Conservation (phyloP, 2,329 filamentous ascomycete genomes). For the Hansfordia pulvinata region DNA sequence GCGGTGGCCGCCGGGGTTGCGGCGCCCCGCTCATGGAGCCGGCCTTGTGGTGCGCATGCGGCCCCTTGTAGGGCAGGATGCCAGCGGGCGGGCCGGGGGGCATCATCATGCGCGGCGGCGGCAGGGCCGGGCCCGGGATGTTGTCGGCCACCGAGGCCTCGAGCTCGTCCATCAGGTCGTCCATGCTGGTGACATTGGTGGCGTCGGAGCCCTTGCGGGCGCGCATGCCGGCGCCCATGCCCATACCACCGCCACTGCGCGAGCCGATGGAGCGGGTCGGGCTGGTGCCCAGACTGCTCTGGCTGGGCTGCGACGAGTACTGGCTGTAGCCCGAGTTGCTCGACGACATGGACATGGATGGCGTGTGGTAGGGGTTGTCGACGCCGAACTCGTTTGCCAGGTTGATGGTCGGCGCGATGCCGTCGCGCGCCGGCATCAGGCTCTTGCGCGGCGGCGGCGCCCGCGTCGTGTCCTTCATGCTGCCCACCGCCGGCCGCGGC, state of each 20-base stretch:
- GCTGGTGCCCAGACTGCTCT: constrained; percentile 49
- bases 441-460: constrained; percentile 38
- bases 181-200: constrained; percentile 18
- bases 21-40: constrained; percentile 17
- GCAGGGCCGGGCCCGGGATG: constrained; percentile 7
- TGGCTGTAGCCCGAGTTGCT: constrained; percentile 47
- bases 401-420: constrained; percentile 31
- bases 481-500: no score
- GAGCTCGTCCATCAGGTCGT: constrained; percentile 41
- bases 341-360: constrained; percentile 52
- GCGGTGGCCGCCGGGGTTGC: constrained; percentile 1
- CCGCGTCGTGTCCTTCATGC: constrained; percentile 32
- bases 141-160: constrained; percentile 27
- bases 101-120: no score
- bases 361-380: constrained; percentile 50
- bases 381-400: constrained; percentile 45
- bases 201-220: constrained; percentile 27
- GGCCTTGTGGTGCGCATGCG: no score
- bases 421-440: constrained; percentile 24
- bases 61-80: no score
- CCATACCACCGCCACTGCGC: no score
- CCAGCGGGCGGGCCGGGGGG: no score
- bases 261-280: constrained; percentile 28
- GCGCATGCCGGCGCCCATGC: no score
- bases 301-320: constrained; percentile 39